Conservation (phyloP, 371 early-diverging fungal genomes). For the Rozella allomycis region DNA sequence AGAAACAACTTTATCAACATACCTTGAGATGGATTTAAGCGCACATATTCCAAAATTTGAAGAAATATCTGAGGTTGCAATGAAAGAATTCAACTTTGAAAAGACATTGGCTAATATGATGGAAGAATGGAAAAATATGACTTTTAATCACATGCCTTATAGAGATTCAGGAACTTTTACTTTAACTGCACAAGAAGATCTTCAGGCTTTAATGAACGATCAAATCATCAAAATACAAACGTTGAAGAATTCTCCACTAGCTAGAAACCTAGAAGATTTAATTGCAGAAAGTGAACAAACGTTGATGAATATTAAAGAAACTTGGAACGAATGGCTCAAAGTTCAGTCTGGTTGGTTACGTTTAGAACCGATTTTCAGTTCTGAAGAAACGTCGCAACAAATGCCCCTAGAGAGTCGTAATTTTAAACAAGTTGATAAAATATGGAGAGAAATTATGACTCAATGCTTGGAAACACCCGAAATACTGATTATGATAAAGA, state of each 20-base stretch:
- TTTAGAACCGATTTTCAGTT: slow-evolving; percentile 31
- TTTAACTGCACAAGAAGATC: slow-evolving; percentile 19
- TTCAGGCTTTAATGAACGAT: slow-evolving; percentile 16
- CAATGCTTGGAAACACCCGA: slow-evolving; percentile 14
- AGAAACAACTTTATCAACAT: background rate
- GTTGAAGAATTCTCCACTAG: too few relatives aligned
- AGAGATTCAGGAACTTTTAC: too few relatives aligned
- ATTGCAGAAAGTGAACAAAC: slow-evolving; percentile 10
- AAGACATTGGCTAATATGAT: background rate
- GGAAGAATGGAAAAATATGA: background rate
- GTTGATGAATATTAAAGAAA: slow-evolving; percentile 15
- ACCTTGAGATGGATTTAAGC: background rate
- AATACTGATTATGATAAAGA: slow-evolving; percentile 14
- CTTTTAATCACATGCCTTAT: too few relatives aligned
- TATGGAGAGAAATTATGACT: slow-evolving; percentile 25
- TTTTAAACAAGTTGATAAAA: slow-evolving; percentile 22
- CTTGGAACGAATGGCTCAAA: slow-evolving; percentile 28
- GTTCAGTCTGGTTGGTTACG: slow-evolving; percentile 35
- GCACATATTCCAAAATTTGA: background rate
- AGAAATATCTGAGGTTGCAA: background rate
- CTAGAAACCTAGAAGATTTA: too few relatives aligned
- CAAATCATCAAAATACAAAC: slow-evolving; percentile 1
- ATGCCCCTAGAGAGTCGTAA: slow-evolving; percentile 31
- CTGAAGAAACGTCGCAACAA: slow-evolving; percentile 30
- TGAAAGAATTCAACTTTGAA: background rate